Evolutionary conservation across 305 asterid species (phyloP), one percentile per base, ranked within the genome.

Genomic region (Solanum hybrid): DNA sequence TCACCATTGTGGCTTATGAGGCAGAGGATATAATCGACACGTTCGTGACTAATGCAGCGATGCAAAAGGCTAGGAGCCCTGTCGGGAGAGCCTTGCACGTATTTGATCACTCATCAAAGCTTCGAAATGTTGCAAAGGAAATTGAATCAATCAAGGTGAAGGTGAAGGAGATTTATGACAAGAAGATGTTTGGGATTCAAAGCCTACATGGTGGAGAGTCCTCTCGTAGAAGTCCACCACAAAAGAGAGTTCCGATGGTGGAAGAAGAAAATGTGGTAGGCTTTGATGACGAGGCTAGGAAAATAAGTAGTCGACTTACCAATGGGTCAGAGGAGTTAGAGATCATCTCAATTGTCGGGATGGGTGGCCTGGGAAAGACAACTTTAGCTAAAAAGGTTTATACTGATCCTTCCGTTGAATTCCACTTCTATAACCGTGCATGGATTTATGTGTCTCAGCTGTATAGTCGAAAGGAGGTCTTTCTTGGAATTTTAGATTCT

Each of bases 221-320:
- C 22, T 69, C 87, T 4, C 89, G 87, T 6, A 92, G 28, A 86
- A 74, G 22, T 39, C 67, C 18, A 11, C 85, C 90, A 11, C 77
- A 76, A 79, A 89, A 88, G 89, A 90, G 90, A 80, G 89, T 86
- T 4, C 93, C 94, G 36, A 22, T 78, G 11, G 93, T 94, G 78
- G 96, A 94, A 92, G 95, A 92, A 86, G 94, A 90, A 28, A 88
- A 92, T 78, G 94, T 93, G 8, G 94, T 94, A 11, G 96, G 93
- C 42, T 92, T 92, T 64, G 90, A 92, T 73, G 91, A 92, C 18
- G 93, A 90, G 90, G 91, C 92, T 29, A 89, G 24, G 20, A 83
- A 8, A 37, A 81, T 92, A 29, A 79, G 80, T 4, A 87, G 51
- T 11, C 89, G 75, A 29, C 92, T 92, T 34, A 90, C 83, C 20